Evolutionary conservation across 2,329 filamentous ascomycete species (phyloP).

Genomic region (Diplodia mutila): DNA sequence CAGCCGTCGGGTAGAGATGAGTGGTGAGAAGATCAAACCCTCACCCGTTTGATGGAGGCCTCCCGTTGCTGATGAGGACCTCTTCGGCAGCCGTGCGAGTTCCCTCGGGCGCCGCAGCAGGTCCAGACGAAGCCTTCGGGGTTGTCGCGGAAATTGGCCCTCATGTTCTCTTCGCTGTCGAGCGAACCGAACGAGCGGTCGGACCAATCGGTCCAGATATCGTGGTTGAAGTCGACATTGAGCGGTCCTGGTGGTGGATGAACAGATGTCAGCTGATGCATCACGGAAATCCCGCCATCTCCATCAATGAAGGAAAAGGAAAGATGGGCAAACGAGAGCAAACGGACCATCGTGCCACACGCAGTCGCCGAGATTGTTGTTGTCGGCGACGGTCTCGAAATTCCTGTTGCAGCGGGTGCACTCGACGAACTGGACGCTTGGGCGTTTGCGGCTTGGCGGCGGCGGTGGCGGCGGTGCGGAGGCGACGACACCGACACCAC

Average conservation of each 20-base stretch:
- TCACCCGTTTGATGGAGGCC: slow-evolving; percentile 19
- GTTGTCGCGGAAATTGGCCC: not conserved
- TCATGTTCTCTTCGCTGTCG: slow-evolving; percentile 16
- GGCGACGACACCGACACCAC: no score
- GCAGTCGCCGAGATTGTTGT: slow-evolving; percentile 14
- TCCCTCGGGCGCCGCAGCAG: slow-evolving; percentile 13
- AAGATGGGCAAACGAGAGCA: no score
- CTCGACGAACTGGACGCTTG: slow-evolving; percentile 10
- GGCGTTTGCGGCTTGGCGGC: slow-evolving; percentile 18
- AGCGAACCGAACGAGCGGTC: not conserved
- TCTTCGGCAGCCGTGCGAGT: slow-evolving; percentile 11
- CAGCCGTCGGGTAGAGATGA: not conserved
- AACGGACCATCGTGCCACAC: slow-evolving; percentile 19
- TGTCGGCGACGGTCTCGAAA: slow-evolving; percentile 17
- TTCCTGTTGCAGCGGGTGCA: slow-evolving; percentile 19
- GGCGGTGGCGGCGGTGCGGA: no score
- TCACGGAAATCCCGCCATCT: not conserved
- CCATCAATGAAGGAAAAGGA: not conserved
- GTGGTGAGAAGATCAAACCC: not conserved
- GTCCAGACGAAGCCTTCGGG: slow-evolving; percentile 23
- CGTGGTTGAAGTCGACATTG: slow-evolving; percentile 8
- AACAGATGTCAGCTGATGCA: not conserved
- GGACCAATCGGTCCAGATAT: slow-evolving; percentile 16
- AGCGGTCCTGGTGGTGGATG: slow-evolving; percentile 5
- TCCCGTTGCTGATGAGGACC: slow-evolving; percentile 17